Percentiles rank a stretch among this genome's conserved stretches.
phyloP scores from a whole-genome alignment of 1,284 basidiomycete genomes.

The Bothia castanella region DNA sequence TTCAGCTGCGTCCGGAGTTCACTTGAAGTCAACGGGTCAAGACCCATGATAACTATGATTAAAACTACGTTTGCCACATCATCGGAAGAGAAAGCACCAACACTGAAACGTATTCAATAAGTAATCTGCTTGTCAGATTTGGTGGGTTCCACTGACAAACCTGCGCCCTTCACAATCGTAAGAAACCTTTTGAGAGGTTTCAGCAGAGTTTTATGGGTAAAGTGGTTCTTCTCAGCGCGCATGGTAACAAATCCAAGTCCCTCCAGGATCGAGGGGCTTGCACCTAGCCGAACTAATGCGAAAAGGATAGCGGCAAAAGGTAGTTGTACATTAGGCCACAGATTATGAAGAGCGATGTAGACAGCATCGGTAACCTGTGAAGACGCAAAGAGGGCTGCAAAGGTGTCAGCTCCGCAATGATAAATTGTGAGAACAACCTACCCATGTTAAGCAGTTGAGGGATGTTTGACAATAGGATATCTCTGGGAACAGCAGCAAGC shows the following conservation, averaged over 20 bases:
- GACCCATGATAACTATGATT: slow-evolving; percentile 49
- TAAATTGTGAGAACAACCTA: slow-evolving; percentile 21
- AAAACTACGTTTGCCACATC: slow-evolving; percentile 52
- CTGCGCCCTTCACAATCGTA: slow-evolving; percentile 41
- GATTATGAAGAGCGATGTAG: slow-evolving; percentile 21
- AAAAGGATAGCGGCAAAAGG: slow-evolving; percentile 19
- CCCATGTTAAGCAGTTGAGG: slow-evolving; percentile 42
- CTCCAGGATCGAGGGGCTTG: slow-evolving; percentile 17
- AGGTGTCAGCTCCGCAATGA: slow-evolving; percentile 1
- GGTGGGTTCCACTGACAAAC: slow-evolving; percentile 39
- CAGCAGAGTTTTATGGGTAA: slow-evolving; percentile 24
- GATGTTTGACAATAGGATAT: slow-evolving; percentile 31
- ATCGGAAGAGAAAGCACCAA: slow-evolving; percentile 31
- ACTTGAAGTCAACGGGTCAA: slow-evolving; percentile 47
- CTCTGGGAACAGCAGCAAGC: slow-evolving; percentile 30
- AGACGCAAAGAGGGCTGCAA: slow-evolving; percentile 21
- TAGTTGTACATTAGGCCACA: slow-evolving; percentile 22
- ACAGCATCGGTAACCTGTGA: slow-evolving; percentile 24
- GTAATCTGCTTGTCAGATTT: not conserved
- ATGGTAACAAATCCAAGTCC: slow-evolving; percentile 14
- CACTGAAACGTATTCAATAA: slow-evolving; percentile 28
- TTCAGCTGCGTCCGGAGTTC: slow-evolving; percentile 46
- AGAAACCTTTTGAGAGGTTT: slow-evolving; percentile 42
- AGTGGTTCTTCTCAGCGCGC: not conserved
- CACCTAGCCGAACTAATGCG: slow-evolving; percentile 27